Conservation (phyloP, 495 filamentous ascomycete genomes). For the Penicillium fimorum region DNA sequence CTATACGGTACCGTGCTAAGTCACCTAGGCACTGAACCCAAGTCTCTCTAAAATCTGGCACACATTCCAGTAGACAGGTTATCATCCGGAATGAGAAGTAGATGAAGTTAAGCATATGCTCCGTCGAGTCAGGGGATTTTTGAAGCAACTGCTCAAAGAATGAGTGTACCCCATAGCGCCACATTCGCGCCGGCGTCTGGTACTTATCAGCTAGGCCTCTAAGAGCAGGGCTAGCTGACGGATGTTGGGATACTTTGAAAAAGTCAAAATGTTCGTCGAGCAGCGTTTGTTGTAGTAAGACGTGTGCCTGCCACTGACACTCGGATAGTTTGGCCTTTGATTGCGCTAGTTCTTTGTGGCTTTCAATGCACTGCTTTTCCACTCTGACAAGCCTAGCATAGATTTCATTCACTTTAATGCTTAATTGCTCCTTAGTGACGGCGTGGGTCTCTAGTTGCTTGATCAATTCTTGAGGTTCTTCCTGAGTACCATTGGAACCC, state of each 20-base stretch:
- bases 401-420: slow-evolving; percentile 65
- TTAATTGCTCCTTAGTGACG: slow-evolving; percentile 71
- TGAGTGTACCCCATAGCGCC: slow-evolving; percentile 76
- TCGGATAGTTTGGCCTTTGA: slow-evolving; percentile 46
- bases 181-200: slow-evolving; percentile 80
- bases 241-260: slow-evolving; percentile 74
- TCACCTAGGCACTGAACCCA: slow-evolving; percentile 92
- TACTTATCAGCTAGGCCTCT: slow-evolving; percentile 63
- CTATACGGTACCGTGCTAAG: slow-evolving; percentile 71
- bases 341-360: slow-evolving; percentile 58
- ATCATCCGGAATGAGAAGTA: slow-evolving; percentile 80
- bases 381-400: slow-evolving; percentile 77
- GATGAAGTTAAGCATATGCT: slow-evolving; percentile 80
- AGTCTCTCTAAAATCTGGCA: slow-evolving; percentile 72
- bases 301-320: slow-evolving; percentile 71
- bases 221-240: slow-evolving; percentile 58
- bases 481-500: too few species aligned
- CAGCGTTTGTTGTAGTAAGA: slow-evolving; percentile 68
- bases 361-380: slow-evolving; percentile 73
- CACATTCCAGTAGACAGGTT: slow-evolving; percentile 72
- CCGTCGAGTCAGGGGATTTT: slow-evolving; percentile 64
- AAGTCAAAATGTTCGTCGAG: slow-evolving; percentile 81
- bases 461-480: slow-evolving; percentile 39
- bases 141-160: slow-evolving; percentile 72
- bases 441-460: slow-evolving; percentile 62